Evolutionary conservation across 1,284 basidiomycete genomes (phyloP), one percentile per base, ranked within the genome.

Genomic region (Cutaneotrichosporon sp.): DNA sequence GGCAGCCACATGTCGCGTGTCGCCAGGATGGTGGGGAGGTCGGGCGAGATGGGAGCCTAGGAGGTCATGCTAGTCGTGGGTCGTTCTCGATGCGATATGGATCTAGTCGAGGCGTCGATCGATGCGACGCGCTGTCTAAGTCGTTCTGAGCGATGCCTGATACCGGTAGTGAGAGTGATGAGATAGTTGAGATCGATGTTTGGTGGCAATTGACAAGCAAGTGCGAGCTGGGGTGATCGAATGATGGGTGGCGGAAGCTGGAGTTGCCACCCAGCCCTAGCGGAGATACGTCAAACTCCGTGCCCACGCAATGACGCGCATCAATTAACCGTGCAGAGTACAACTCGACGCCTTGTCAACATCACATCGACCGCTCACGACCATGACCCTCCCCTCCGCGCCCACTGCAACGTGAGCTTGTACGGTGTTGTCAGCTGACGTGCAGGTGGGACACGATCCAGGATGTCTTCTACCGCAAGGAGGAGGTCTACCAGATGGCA

Each of bases 401-500:
- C 62, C 62, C 31, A 64, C 59, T n/a, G 54, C 52, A 37, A 55
- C 58, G 62, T 64, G 46, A 52, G 22, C 39, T 12, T 7, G 6
- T 27, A 4, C 11, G 14, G 16, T 4, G 34, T 25, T 1, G 4
- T 11, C 20, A 2, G 39, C 49, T 53, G 19, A 53, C 49, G 14
- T 9, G 14, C 55, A 75, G 74, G 17, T 76, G 75, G 74, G 72
- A 75, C 51, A 74, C 75, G 7, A 72, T 76, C 41, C 67, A 76
- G 56, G 64, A 74, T 66, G 75, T 75, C 31, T 75, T 76, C 50
- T 81, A 80, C 60, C 74, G 80, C 33, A 77, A 86, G 49, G 84
- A 90, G 55, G 86, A 88, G 61, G 79, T 93, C 17, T 98, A 97
- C 71, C 82, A 84, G 3, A 84, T 92, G 59, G 78, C 83, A 14